These are phyloP conservation scores for Ogataea polymorpha DNA, from an alignment of 805 yeast genomes.

Conservation along the genomic window DNA sequence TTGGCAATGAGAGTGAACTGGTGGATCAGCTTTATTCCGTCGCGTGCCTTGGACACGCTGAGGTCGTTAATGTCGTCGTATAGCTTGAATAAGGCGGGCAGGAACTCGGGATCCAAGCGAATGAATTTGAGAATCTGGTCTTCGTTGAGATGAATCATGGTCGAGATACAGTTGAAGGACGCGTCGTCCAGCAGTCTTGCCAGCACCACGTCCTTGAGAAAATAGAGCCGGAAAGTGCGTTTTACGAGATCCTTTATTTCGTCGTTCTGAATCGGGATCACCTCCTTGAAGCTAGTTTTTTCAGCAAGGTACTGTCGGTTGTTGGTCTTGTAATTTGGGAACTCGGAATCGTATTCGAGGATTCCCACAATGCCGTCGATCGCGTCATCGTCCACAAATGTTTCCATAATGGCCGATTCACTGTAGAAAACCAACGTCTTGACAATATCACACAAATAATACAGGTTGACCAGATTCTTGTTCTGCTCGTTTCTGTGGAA, in stretches of 20 bases:
- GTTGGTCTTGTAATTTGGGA: slow-evolving; percentile 74
- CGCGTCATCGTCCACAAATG: slow-evolving; percentile 50
- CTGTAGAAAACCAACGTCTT: slow-evolving; percentile 71
- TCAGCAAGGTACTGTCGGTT: slow-evolving; percentile 63
- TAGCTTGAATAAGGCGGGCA: slow-evolving; percentile 55
- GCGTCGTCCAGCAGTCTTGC: slow-evolving; percentile 82
- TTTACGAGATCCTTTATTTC: slow-evolving; percentile 55
- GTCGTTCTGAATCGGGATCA: slow-evolving; percentile 57
- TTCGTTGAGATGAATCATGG: slow-evolving; percentile 67
- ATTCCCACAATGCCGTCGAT: slow-evolving; percentile 69
- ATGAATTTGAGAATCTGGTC: slow-evolving; percentile 60
- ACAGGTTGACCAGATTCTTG: slow-evolving; percentile 53
- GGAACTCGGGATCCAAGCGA: slow-evolving; percentile 48
- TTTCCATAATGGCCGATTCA: slow-evolving; percentile 59
- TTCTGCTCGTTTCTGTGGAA: slow-evolving; percentile 56
- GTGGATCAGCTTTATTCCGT: slow-evolving; percentile 75
- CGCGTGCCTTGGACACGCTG: slow-evolving; percentile 40
- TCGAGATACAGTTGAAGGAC: slow-evolving; percentile 61
- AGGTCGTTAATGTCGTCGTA: slow-evolving; percentile 36
- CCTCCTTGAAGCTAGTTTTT: slow-evolving; percentile 64
- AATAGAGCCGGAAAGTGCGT: slow-evolving; percentile 74
- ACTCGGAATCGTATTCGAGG: slow-evolving; percentile 87
- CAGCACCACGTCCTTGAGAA: slow-evolving; percentile 81
- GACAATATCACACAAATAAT: slow-evolving; percentile 66
- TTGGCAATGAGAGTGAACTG: slow-evolving; percentile 79